These are phyloP conservation scores for Lignosus rhinocerotis DNA, from an alignment of 1,284 basidiomycete species.

Conservation along the genomic window DNA sequence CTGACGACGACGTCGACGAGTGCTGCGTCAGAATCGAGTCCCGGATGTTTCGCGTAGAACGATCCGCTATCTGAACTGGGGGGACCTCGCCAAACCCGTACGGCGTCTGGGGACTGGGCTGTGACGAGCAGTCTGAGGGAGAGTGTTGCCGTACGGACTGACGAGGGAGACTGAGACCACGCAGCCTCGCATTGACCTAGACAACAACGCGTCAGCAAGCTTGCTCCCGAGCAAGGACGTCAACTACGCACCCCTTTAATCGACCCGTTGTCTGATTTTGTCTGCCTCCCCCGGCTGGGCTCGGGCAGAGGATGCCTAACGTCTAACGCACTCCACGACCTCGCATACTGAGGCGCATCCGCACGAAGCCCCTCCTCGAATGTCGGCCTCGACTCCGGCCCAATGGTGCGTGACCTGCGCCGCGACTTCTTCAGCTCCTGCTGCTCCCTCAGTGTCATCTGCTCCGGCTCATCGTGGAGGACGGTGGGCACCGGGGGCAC, in stretches of 20 bases:
- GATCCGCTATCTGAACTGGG: constrained; percentile 26
- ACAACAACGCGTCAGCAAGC: constrained; percentile 2
- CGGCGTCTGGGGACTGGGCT: constrained; percentile 39
- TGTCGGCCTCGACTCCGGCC: constrained; percentile 8
- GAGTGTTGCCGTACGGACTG: constrained; percentile 33
- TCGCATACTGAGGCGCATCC: constrained; percentile 13
- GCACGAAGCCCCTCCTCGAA: constrained; percentile 5
- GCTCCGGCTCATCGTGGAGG: constrained; percentile 25
- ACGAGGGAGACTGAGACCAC: constrained; percentile 40
- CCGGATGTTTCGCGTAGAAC: constrained; percentile 34
- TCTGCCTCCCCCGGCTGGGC: constrained; percentile 26
- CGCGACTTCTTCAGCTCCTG: constrained; percentile 14
- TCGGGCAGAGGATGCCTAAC: constrained; percentile 27
- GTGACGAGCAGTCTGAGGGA: constrained; percentile 37
- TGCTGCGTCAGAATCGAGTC: constrained; percentile 53
- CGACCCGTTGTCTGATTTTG: constrained; percentile 32
- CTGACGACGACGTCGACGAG: constrained; percentile 67
- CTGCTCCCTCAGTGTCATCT: constrained; percentile 11
- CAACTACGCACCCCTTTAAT: constrained; percentile 27
- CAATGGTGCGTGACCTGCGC: constrained; percentile 19
- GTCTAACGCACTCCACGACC: constrained; percentile 27
- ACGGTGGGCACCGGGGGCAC: constrained; percentile 24
- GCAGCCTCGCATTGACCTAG: constrained; percentile 29
- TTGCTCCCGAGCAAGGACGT: neutral
- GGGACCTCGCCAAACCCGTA: constrained; percentile 28